These are phyloP conservation scores for Pleurozium schreberi DNA, from an alignment of 225 moss, liverwort and hornwort genomes.

Conservation along the genomic window DNA sequence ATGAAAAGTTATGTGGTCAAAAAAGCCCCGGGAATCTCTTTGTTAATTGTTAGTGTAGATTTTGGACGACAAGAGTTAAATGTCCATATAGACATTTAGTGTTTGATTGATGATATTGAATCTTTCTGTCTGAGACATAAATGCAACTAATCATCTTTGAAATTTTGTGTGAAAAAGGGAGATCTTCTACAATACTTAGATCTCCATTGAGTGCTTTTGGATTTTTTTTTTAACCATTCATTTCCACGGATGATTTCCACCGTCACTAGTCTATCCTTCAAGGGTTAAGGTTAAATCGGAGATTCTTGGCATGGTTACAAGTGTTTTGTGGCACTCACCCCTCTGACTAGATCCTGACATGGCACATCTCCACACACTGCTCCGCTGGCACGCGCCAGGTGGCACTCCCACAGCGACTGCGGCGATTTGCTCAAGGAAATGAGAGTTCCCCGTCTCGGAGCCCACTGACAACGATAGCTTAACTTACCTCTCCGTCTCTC, in stretches of 20 bases:
- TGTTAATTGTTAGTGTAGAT: no score
- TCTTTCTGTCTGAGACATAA: no score
- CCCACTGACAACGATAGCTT: background rate
- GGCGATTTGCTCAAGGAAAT: background rate
- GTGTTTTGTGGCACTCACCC: background rate
- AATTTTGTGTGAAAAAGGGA: no score
- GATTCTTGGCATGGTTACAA: background rate
- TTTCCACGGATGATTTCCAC: no score
- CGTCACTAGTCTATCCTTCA: no score
- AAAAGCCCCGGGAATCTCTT: background rate
- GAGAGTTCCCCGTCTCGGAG: background rate
- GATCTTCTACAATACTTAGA: no score
- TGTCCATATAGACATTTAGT: no score
- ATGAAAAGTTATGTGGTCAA: fast-evolving
- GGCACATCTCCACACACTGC: background rate
- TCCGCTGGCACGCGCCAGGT: background rate
- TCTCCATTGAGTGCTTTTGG: no score
- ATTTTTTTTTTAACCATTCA: no score
- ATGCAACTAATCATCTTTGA: no score
- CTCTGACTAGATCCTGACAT: background rate
- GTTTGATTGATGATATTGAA: no score
- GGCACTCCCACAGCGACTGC: background rate
- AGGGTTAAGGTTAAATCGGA: background rate
- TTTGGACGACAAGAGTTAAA: no score
- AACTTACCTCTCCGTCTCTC: background rate